These are phyloP conservation scores for Starmerella floricola DNA, from an alignment of 805 yeast species.

Conservation along the genomic window DNA sequence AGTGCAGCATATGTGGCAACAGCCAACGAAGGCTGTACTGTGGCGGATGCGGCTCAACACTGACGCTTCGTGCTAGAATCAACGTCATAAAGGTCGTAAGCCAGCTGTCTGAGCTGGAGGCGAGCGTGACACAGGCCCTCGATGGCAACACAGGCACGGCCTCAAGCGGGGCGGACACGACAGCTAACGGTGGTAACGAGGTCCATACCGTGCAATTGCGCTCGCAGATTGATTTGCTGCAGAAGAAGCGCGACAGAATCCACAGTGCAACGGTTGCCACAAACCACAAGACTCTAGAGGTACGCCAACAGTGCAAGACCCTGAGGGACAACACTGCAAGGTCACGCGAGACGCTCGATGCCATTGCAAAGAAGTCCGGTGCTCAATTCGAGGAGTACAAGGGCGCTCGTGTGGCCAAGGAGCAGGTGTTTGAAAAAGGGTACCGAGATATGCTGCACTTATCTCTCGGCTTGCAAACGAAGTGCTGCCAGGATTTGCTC, in stretches of 20 bases:
- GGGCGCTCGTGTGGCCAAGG: constrained; percentile 1
- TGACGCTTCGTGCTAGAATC: constrained; percentile 20
- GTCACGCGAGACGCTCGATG: not conserved
- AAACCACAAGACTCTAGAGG: constrained; percentile 12
- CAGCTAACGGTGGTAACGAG: constrained; percentile 7
- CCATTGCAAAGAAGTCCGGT: not conserved
- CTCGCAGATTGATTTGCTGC: constrained; percentile 16
- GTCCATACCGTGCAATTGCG: constrained; percentile 18
- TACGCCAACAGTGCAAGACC: constrained; percentile 12
- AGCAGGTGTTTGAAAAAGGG: constrained; percentile 15
- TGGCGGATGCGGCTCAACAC: constrained; percentile 21
- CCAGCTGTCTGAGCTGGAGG: constrained; percentile 16
- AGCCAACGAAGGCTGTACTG: constrained; percentile 19
- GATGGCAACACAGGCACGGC: constrained; percentile 3
- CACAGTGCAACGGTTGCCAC: constrained; percentile 14
- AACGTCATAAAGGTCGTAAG: constrained; percentile 20
- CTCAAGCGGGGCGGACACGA: not conserved
- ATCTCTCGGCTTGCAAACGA: constrained; percentile 20
- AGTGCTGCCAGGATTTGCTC: constrained; percentile 20
- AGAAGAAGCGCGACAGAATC: constrained; percentile 13
- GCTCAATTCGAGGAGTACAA: constrained; percentile 1
- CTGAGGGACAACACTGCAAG: not conserved
- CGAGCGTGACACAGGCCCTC: constrained; percentile 11
- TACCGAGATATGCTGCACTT: constrained; percentile 19
- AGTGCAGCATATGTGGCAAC: constrained; percentile 23